Conservation (phyloP, 2,329 filamentous ascomycete species). For the Bipolaris oryzae region DNA sequence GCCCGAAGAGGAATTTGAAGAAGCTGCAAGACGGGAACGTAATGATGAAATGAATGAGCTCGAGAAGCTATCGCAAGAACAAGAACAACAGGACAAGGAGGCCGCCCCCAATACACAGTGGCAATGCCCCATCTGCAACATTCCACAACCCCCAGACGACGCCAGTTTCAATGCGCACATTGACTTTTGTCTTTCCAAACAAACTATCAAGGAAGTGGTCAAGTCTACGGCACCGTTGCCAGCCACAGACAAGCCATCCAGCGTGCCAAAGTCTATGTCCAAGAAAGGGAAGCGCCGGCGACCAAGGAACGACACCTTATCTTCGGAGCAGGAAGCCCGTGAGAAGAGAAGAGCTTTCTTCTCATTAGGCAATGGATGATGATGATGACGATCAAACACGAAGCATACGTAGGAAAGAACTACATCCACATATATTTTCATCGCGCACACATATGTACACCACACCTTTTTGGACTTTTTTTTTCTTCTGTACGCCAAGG, state of each 20-base stretch:
- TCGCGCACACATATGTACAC: background rate
- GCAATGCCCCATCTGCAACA: slow-evolving; percentile 87
- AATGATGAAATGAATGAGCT: slow-evolving; percentile 67
- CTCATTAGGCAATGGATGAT: slow-evolving; percentile 18
- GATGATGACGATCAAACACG: background rate
- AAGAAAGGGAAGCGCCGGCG: slow-evolving; percentile 42
- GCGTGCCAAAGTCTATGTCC: slow-evolving; percentile 18
- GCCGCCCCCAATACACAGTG: slow-evolving; percentile 58
- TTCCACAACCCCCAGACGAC: slow-evolving; percentile 77
- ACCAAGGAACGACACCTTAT: slow-evolving; percentile 29
- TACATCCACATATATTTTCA: no score
- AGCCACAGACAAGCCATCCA: slow-evolving; percentile 16
- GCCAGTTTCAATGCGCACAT: slow-evolving; percentile 87
- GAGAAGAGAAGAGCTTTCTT: slow-evolving; percentile 46
- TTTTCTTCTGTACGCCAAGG: background rate
- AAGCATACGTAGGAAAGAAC: background rate
- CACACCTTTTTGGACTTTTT: background rate
- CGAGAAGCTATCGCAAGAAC: slow-evolving; percentile 67
- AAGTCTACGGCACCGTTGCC: slow-evolving; percentile 52
- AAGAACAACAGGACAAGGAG: slow-evolving; percentile 34
- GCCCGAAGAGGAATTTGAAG: slow-evolving; percentile 70
- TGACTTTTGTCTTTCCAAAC: slow-evolving; percentile 84
- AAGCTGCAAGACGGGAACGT: slow-evolving; percentile 64
- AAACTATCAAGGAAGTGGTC: slow-evolving; percentile 83
- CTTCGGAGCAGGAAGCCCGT: slow-evolving; percentile 31